A percentile compares a stretch with the other conserved stretches of the same genome.
Evolutionary conservation across 805 yeast genomes (phyloP).

Genomic region (Blastobotrys terrestris): DNA sequence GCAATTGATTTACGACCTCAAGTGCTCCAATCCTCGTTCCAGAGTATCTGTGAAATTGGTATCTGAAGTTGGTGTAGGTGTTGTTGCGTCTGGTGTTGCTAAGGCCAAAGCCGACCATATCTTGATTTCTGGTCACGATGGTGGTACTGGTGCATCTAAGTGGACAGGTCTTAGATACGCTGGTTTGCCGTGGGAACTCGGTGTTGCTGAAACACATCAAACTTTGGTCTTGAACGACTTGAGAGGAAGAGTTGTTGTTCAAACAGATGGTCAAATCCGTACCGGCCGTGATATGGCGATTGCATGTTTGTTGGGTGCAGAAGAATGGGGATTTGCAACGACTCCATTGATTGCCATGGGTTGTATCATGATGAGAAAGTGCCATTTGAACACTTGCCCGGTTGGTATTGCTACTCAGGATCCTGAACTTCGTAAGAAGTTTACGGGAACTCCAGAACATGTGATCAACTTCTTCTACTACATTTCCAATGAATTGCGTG

Average conservation of each 20-base stretch:
- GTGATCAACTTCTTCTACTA: constrained; percentile 97
- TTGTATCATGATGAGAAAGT: constrained; percentile 92
- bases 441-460: constrained; percentile 96
- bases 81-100: constrained; percentile 98
- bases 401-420: constrained; percentile 99
- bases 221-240: constrained; percentile 91
- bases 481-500: constrained; percentile 85
- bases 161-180: constrained; percentile 97
- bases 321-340: constrained; percentile 97
- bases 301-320: constrained; percentile 95
- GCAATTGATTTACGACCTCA: constrained; percentile 92
- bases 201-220: constrained; percentile 97
- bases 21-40: constrained; percentile 95
- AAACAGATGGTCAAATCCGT: constrained; percentile 97
- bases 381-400: constrained; percentile 92
- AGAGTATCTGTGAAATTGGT: constrained; percentile 95
- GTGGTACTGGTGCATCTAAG: constrained; percentile 99
- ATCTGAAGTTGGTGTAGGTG: constrained; percentile 98
- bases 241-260: constrained; percentile 91
- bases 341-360: constrained; percentile 97
- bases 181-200: constrained; percentile 98
- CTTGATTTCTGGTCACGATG: constrained; percentile 94
- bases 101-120: constrained; percentile 98
- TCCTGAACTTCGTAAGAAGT: constrained; percentile 85
- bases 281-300: constrained; percentile 96